Percentiles rank a stretch among this genome's conserved stretches.
Evolutionary conservation across 73 alveolate species (phyloP).

Genomic region (Breviolum minutum): DNA sequence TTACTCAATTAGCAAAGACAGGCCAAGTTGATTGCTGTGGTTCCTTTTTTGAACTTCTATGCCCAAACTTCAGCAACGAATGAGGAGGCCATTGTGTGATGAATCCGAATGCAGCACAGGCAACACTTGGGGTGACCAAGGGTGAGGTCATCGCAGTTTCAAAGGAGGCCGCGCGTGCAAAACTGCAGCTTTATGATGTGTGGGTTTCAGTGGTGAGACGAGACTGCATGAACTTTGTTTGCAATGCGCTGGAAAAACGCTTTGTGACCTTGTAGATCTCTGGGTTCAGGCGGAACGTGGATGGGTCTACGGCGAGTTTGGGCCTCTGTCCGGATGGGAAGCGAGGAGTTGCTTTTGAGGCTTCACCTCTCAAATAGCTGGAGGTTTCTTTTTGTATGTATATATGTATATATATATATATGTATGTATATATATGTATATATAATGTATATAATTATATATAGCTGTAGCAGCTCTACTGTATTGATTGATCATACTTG

Average conservation of each 20-base stretch:
- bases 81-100: background rate
- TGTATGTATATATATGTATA: too few species aligned
- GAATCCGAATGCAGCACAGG: background rate
- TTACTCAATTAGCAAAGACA: too few species aligned
- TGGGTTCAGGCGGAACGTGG: constrained; percentile 89
- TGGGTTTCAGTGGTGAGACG: background rate
- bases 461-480: too few species aligned
- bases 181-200: background rate
- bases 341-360: too few species aligned
- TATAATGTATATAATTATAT: too few species aligned
- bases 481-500: too few species aligned
- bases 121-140: constrained; percentile 77
- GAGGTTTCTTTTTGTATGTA: too few species aligned
- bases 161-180: constrained; percentile 52
- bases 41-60: too few species aligned
- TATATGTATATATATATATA: too few species aligned
- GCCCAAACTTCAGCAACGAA: too few species aligned
- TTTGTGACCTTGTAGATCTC: background rate
- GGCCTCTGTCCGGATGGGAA: background rate
- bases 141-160: constrained; percentile 92
- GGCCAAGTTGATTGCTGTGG: too few species aligned
- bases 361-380: too few species aligned
- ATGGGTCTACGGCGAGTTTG: constrained; percentile 92
- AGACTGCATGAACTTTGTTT: background rate
- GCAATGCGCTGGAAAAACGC: background rate